Percentiles rank a stretch among this genome's conserved stretches.
These are phyloP conservation scores for Neophaeococcomyces mojaviensis DNA, from an alignment of 2,329 filamentous ascomycete species.

Conservation along the genomic window DNA sequence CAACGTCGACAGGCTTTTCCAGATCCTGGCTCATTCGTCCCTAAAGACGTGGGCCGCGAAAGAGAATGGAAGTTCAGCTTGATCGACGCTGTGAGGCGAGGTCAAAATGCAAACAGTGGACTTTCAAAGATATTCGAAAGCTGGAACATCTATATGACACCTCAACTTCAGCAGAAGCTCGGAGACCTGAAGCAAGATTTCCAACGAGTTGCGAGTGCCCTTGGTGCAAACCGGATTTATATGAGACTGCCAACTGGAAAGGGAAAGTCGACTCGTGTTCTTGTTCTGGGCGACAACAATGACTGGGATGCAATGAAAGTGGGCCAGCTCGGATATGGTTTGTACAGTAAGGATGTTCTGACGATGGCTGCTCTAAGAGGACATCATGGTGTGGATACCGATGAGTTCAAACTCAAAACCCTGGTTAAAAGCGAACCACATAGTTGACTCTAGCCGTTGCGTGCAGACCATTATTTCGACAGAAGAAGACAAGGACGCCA, in stretches of 20 bases:
- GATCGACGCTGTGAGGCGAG: conserved; percentile 23
- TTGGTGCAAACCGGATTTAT: conserved; percentile 15
- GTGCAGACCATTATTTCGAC: not conserved
- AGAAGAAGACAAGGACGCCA: too few relatives aligned
- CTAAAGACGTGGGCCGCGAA: conserved; percentile 28
- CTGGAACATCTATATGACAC: conserved; percentile 32
- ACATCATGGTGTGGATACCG: conserved; percentile 29
- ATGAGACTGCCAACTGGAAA: conserved; percentile 13
- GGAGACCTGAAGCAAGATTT: conserved; percentile 16
- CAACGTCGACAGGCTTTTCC: conserved; percentile 30
- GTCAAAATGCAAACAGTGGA: conserved; percentile 18
- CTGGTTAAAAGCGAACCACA: conserved; percentile 6
- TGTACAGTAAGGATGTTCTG: conserved; percentile 39
- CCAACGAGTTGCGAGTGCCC: conserved; percentile 10
- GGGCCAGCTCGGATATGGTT: conserved; percentile 26
- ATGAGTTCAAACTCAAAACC: conserved; percentile 29
- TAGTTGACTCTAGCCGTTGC: not conserved
- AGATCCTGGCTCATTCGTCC: conserved; percentile 28
- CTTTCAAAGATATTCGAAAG: conserved; percentile 24
- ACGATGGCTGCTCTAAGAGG: conserved; percentile 38
- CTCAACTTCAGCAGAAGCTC: conserved; percentile 30
- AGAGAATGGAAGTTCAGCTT: conserved; percentile 34
- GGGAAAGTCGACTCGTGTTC: conserved; percentile 13
- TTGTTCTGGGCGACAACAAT: conserved; percentile 34
- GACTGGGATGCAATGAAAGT: conserved; percentile 32